Evolutionary conservation across 2,329 filamentous ascomycete species (phyloP), one percentile per base, ranked within the genome.

Genomic region (Verticillium klebahnii): DNA sequence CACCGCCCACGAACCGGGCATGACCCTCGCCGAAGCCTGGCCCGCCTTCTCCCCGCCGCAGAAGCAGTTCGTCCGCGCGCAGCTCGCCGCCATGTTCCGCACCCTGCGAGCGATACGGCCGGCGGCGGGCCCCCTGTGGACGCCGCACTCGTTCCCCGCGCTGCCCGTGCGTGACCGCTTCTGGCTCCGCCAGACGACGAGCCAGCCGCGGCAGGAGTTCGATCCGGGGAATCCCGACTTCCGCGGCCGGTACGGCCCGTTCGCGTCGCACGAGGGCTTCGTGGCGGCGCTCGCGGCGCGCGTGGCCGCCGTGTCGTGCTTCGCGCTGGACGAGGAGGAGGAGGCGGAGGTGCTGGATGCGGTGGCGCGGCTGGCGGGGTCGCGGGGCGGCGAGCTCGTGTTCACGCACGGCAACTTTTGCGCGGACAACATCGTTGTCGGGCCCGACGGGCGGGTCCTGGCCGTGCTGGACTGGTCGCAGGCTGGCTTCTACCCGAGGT

Each of bases 361-460:
- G 8, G 19, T 52, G n/a, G 19, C 19, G 19, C 45, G 19, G 5
- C 45, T 52, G 8, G 11, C 11, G 9, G 19, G 8, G 19, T 23
- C 45, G 19, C 12, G 11, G 8, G 55, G 34, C 2, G 5, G 5
- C 6, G 25, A 40, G 2, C 29, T 64, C 39, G 57, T 65, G 31
- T 59, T 61, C 29, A 62, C 61, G 5, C 63, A 66, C 34, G 63
- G 63, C 6, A 64, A 66, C 32, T 34, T 66, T 1, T 57, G 31
- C 56, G 36, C 60, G 9, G 62, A 65, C 15, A 62, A 63, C 50
- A 58, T 63, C 36, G 25, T 58, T 56, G 39, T 61, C 31, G 23
- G 56, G 36, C 15, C 19, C 17, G 45, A 55, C 6, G 54, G 57
- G 23, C n/a, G 61, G 5, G 37, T 65, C 6, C 56, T 60, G 7